A percentile compares a stretch with the other conserved stretches of the same genome.
These are phyloP conservation scores for Apiotrichum porosum DNA, from an alignment of 1,284 basidiomycete genomes.

Conservation along the genomic window DNA sequence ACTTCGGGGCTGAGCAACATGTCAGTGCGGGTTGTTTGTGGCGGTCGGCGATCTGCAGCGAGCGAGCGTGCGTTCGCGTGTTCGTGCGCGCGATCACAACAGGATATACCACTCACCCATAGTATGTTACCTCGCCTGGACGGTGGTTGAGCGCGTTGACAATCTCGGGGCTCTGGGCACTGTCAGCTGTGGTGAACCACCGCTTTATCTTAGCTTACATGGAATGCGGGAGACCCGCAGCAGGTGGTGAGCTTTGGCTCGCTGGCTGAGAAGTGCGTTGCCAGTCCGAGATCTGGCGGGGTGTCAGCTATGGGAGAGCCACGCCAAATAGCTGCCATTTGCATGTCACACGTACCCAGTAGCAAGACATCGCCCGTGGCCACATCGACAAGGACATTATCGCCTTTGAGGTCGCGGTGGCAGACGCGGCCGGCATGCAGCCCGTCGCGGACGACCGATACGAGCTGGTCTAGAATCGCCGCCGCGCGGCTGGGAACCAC, in stretches of 20 bases:
- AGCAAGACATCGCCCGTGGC: constrained; percentile 48
- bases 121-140: constrained; percentile 52
- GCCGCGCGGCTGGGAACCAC: constrained; percentile 51
- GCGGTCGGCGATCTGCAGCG: too few species aligned
- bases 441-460: constrained; percentile 52
- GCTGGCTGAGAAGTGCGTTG: constrained; percentile 55
- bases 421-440: constrained; percentile 54
- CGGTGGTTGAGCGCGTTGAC: constrained; percentile 52
- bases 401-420: constrained; percentile 56
- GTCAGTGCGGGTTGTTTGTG: too few species aligned
- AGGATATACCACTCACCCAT: constrained; percentile 34
- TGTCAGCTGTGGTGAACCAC: constrained; percentile 1
- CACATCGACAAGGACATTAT: constrained; percentile 43
- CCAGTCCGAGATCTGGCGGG: constrained; percentile 53
- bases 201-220: constrained; percentile 33
- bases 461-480: constrained; percentile 55
- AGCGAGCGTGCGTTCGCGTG: too few species aligned
- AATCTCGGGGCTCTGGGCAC: constrained; percentile 52
- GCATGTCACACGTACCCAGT: constrained; percentile 37
- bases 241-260: constrained; percentile 56
- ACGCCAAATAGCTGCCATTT: too few species aligned
- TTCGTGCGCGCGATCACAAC: background rate
- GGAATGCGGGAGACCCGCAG: constrained; percentile 54
- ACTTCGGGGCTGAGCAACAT: constrained; percentile 52
- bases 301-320: background rate